These are phyloP conservation scores for Escovopsis sp. DNA, from an alignment of 2,329 filamentous ascomycete genomes.

Conservation along the genomic window DNA sequence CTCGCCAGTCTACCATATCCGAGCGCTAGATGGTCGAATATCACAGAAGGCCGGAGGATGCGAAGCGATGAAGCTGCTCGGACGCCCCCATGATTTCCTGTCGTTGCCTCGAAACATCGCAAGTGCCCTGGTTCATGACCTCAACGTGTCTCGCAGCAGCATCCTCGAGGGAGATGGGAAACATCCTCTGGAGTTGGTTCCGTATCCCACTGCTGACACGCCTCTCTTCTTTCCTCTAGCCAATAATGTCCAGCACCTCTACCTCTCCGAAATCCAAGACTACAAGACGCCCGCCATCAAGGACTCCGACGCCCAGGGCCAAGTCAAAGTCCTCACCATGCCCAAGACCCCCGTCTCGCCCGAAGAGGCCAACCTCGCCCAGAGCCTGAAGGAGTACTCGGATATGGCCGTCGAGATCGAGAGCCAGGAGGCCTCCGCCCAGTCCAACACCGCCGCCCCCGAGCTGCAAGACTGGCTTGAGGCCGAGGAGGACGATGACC, in stretches of 20 bases:
- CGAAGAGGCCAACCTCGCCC: constrained; percentile 86
- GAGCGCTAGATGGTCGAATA: no score
- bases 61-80: no score
- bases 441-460: constrained; percentile 43
- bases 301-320: constrained; percentile 71
- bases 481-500: constrained; percentile 56
- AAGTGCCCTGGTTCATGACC: no score
- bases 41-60: no score
- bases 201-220: constrained; percentile 11
- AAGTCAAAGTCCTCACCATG: constrained; percentile 73
- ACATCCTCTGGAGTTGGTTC: no score
- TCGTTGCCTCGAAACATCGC: no score
- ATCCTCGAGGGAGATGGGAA: no score
- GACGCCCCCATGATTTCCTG: no score
- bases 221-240: constrained; percentile 34
- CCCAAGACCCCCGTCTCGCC: constrained; percentile 76
- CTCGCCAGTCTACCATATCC: no score
- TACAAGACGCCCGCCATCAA: constrained; percentile 83
- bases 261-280: constrained; percentile 86
- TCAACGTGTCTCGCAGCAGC: no score
- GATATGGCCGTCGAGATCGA: constrained; percentile 86
- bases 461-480: constrained; percentile 63
- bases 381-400: constrained; percentile 89
- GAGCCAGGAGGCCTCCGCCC: constrained; percentile 54
- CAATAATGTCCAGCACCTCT: constrained; percentile 95